Evolutionary conservation across 2,329 filamentous ascomycete genomes (phyloP).

Genomic region (Aspergillus sp.): DNA sequence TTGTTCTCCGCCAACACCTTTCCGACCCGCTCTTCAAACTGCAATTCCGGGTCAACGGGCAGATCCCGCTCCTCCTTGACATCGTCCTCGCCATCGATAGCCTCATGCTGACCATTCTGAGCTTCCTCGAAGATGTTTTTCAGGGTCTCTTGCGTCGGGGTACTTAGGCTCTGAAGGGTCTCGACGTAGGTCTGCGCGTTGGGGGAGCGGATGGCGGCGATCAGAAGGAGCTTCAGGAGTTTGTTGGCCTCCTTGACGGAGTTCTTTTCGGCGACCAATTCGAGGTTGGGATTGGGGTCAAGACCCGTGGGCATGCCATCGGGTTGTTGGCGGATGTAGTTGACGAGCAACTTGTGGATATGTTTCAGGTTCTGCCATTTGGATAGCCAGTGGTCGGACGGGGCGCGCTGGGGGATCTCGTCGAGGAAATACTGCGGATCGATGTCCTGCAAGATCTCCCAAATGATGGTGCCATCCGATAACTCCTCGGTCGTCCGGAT

Average conservation of each 20-base stretch:
- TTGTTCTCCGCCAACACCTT: conserved; percentile 60
- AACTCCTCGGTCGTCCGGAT: conserved; percentile 45
- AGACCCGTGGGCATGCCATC: conserved; percentile 47
- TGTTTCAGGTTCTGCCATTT: conserved; percentile 54
- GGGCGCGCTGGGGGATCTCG: conserved; percentile 48
- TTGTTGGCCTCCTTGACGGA: conserved; percentile 51
- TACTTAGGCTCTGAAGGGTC: conserved; percentile 47
- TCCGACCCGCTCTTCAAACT: conserved; percentile 52
- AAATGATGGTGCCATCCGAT: conserved; percentile 48
- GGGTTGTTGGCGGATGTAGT: conserved; percentile 49
- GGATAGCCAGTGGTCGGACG: conserved; percentile 49
- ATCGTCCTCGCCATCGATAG: conserved; percentile 40
- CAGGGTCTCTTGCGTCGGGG: conserved; percentile 47
- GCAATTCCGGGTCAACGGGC: conserved; percentile 47
- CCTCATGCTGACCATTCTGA: conserved; percentile 44
- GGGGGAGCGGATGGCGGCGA: conserved; percentile 63
- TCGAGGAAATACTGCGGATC: conserved; percentile 52
- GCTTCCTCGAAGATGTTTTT: conserved; percentile 52
- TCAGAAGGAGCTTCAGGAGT: conserved; percentile 64
- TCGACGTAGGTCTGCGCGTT: conserved; percentile 58
- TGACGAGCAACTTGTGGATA: conserved; percentile 48
- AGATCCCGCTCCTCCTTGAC: conserved; percentile 39
- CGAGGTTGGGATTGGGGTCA: conserved; percentile 48
- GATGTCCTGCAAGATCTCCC: conserved; percentile 53
- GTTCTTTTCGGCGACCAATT: conserved; percentile 48